These are phyloP conservation scores for Septoria petroselini DNA, from an alignment of 2,329 filamentous ascomycete species.

Conservation along the genomic window DNA sequence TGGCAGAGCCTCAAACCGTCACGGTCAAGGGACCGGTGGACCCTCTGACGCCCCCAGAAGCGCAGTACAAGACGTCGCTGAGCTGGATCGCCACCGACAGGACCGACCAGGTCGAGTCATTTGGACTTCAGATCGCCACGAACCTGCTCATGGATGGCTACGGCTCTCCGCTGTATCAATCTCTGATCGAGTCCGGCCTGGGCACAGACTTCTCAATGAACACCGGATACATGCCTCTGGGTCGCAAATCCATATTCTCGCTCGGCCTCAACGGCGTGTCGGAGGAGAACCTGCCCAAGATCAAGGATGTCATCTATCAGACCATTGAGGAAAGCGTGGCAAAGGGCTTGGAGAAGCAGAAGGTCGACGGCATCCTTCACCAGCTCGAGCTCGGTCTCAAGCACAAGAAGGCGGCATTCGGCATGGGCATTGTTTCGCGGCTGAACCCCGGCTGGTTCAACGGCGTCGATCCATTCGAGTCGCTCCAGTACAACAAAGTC, in stretches of 20 bases:
- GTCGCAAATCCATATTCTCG: constrained; percentile 80
- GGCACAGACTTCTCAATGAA: constrained; percentile 95
- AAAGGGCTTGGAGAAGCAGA: constrained; percentile 81
- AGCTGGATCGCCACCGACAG: constrained; percentile 90
- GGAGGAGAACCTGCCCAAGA: constrained; percentile 70
- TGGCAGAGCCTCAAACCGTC: constrained; percentile 67
- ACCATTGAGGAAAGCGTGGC: constrained; percentile 67
- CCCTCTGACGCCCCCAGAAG: constrained; percentile 77
- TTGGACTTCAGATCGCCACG: constrained; percentile 77
- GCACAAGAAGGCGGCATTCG: constrained; percentile 95
- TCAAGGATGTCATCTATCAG: constrained; percentile 70
- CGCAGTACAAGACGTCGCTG: constrained; percentile 89
- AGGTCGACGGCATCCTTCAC: constrained; percentile 90
- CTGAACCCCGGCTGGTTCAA: constrained; percentile 94
- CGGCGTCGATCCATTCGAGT: constrained; percentile 86
- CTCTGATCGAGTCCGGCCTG: constrained; percentile 81
- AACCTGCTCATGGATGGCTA: constrained; percentile 89
- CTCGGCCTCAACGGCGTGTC: constrained; percentile 88
- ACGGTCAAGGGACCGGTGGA: constrained; percentile 79
- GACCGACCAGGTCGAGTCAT: constrained; percentile 79
- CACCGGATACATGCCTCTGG: constrained; percentile 78
- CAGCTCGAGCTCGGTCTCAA: constrained; percentile 90
- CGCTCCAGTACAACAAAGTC: constrained; percentile 86
- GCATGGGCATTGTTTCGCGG: constrained; percentile 83
- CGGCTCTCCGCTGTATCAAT: constrained; percentile 86